Conservation (phyloP, 2,329 filamentous ascomycete species). For the Aspergillus awamori region DNA sequence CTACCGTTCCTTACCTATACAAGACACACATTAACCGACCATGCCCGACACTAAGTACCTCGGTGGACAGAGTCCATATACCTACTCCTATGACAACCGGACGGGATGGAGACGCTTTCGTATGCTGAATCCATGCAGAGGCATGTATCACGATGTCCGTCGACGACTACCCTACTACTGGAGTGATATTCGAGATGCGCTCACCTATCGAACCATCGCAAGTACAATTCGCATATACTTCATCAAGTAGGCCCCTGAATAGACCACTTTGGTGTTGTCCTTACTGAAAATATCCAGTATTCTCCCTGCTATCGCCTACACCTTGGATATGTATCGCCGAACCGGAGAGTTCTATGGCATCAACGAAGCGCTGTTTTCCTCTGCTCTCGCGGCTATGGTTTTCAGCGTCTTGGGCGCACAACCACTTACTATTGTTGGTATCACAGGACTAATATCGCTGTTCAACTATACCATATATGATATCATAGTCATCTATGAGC, state of each 20-base stretch:
- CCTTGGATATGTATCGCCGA: constrained; percentile 60
- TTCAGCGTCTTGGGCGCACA: constrained; percentile 57
- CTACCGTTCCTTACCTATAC: too few relatives aligned
- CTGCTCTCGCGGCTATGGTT: constrained; percentile 58
- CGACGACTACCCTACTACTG: constrained; percentile 59
- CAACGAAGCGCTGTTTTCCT: constrained; percentile 60
- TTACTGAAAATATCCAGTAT: constrained; percentile 37
- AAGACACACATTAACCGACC: not conserved
- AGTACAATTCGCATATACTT: constrained; percentile 63
- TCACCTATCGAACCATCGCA: constrained; percentile 58
- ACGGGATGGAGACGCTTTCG: constrained; percentile 48
- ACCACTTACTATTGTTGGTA: constrained; percentile 60
- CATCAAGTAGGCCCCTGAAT: constrained; percentile 39
- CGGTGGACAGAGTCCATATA: constrained; percentile 27
- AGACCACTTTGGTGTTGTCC: too few relatives aligned
- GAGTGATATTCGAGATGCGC: constrained; percentile 59
- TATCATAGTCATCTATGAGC: constrained; percentile 55
- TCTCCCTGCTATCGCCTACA: constrained; percentile 61
- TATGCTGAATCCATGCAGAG: constrained; percentile 50
- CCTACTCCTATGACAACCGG: constrained; percentile 40
- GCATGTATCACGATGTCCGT: constrained; percentile 59
- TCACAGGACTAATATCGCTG: constrained; percentile 57
- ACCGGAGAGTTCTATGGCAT: constrained; percentile 60
- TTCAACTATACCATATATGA: constrained; percentile 66
- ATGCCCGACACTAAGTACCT: constrained; percentile 28